Base-by-base conservation (phyloP, 768 basidiomycete species). In the Podaxis rugospora region DNA sequence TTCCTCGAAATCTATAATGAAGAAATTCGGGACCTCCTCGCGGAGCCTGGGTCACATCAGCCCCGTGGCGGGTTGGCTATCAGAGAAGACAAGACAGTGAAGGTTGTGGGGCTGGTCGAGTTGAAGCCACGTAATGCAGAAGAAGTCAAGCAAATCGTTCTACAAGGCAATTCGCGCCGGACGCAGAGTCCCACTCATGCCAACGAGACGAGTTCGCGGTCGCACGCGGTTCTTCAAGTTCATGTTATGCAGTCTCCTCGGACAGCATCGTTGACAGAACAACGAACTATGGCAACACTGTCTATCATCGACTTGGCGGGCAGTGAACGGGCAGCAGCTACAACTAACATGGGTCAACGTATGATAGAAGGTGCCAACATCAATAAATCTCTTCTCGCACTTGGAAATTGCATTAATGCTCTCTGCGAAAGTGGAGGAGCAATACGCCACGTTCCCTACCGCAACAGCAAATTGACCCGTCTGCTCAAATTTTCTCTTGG, bases 1-100 rank as follows among this genome's bases (percentile, higher is more conserved):
- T 98, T 98, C 76, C 85, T 99, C 61, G 97, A 99, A 74, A 98
- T 99, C 58, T 99, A 99, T 79, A 98, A 98, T 72, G 97, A 99
- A 75, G 93, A 93, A 71, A 99, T 99, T 65, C 89, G 94, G 10
- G 97, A 99, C 73, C 87, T 99, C 37, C 87, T 99, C 50, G 76
- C 88, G 1, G 94, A 96, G 63, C 76, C 86, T 13, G 83, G 84
- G n/a, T 72, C 80, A 2, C 76, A 78, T 32, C 70, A 72, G 21
- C 86, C 89, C 40, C 85, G 90, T 52, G 95, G 95, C 7, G 94
- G 94, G 39, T 84, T 98, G 40, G 89, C 90, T 59, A 93, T 99
- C 56, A 88, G 97, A 28, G 97, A 99, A 73, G 94, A 95, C 76
- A 94, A 93, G 74, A 82, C 88, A 2, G 93, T 98, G 65, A 94